A percentile compares a stretch with the other conserved stretches of the same genome.
Conservation (phyloP, 2,329 filamentous ascomycete species). For the Fusarium goolgardi region DNA sequence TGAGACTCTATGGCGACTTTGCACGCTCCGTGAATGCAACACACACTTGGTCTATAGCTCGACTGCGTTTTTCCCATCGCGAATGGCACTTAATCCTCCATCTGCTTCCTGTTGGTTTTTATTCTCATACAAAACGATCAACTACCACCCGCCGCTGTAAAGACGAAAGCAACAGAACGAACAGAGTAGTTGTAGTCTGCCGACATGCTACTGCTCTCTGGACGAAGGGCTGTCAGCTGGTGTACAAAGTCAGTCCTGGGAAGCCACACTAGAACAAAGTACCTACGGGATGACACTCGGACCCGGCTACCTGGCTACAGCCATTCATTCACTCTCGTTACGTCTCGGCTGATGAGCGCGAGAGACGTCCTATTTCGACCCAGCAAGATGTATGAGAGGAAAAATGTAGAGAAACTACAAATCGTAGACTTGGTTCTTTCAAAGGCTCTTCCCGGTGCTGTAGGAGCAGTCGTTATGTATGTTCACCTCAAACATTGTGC, state of each 20-base stretch:
- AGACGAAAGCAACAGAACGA: background rate
- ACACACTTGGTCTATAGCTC: background rate
- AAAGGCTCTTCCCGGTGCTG: background rate
- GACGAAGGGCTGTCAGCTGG: background rate
- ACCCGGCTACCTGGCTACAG: background rate
- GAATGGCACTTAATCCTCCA: background rate
- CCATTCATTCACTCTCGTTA: background rate
- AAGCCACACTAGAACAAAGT: background rate
- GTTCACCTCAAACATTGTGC: background rate
- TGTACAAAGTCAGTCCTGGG: background rate
- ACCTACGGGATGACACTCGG: too few relatives aligned
- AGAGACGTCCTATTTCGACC: background rate
- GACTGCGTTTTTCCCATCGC: background rate
- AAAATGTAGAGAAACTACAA: rapidly evolving
- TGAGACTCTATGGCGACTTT: background rate
- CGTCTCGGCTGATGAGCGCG: background rate
- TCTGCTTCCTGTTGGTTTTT: background rate
- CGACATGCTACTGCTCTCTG: background rate
- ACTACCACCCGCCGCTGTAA: background rate
- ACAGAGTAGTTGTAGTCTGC: background rate
- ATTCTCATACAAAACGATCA: background rate
- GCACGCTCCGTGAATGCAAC: background rate
- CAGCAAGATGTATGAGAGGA: background rate
- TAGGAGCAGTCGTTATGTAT: background rate
- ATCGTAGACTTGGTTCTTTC: background rate